These are phyloP conservation scores for Penicillium paneum DNA, from an alignment of 2,329 filamentous ascomycete genomes.

Conservation along the genomic window DNA sequence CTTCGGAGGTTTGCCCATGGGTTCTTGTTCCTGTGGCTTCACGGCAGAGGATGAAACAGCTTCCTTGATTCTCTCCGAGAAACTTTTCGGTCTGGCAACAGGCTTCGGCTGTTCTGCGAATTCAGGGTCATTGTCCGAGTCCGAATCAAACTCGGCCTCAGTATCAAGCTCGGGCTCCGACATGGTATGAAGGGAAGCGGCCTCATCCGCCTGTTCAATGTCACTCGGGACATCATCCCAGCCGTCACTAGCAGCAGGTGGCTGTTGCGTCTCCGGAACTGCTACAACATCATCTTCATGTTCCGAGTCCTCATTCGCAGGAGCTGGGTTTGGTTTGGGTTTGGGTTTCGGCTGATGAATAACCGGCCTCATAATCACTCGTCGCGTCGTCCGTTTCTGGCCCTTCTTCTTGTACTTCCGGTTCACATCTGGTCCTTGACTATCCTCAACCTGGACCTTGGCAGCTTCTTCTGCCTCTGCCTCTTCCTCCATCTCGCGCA, in stretches of 20 bases:
- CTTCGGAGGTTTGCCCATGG: slow-evolving; percentile 2
- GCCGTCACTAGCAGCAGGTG: slow-evolving; percentile 8
- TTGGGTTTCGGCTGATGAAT: slow-evolving; percentile 31
- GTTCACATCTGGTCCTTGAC: slow-evolving; percentile 26
- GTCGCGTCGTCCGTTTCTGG: slow-evolving; percentile 48
- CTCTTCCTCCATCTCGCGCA: slow-evolving; percentile 45
- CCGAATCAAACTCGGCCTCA: slow-evolving; percentile 16
- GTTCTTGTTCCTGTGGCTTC: slow-evolving; percentile 13
- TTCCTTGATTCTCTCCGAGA: slow-evolving; percentile 38
- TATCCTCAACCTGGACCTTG: slow-evolving; percentile 37
- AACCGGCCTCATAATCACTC: slow-evolving; percentile 44
- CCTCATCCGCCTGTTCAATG: slow-evolving; percentile 10
- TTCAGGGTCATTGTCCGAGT: slow-evolving; percentile 31
- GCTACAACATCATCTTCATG: slow-evolving; percentile 31
- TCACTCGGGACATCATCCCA: slow-evolving; percentile 11
- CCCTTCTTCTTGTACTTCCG: slow-evolving; percentile 47
- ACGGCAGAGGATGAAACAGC: slow-evolving; percentile 28
- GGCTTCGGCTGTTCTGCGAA: slow-evolving; percentile 24
- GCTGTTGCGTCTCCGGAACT: slow-evolving; percentile 31
- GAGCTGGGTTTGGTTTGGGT: slow-evolving; percentile 20
- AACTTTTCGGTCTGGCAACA: slow-evolving; percentile 28
- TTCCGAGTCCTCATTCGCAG: slow-evolving; percentile 18
- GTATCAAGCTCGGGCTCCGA: slow-evolving; percentile 29
- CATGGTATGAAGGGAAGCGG: slow-evolving; percentile 28
- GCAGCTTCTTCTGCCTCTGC: slow-evolving; percentile 28